Evolutionary conservation across 331 rosid species (phyloP).

Genomic region (Stylosanthes scabra): DNA sequence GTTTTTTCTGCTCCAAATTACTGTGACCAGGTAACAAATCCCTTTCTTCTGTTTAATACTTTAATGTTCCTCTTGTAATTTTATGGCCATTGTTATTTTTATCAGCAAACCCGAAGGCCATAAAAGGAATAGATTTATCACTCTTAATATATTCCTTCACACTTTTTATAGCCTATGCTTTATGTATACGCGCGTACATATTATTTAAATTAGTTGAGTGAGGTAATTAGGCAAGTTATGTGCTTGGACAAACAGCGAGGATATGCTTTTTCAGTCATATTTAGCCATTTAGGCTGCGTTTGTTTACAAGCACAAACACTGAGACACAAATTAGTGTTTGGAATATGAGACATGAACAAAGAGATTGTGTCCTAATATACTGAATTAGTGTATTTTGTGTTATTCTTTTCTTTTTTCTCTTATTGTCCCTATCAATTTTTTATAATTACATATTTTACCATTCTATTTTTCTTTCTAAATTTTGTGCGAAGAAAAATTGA

Average conservation of each 20-base stretch:
- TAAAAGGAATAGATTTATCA: neutral
- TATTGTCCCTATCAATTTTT: too few relatives aligned
- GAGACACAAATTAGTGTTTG: too few relatives aligned
- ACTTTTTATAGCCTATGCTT: conserved; percentile 13
- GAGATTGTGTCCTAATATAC: too few relatives aligned
- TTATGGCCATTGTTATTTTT: conserved; percentile 4
- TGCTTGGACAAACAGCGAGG: neutral
- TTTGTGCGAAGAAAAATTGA: too few relatives aligned
- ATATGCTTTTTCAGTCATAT: conserved; percentile 22
- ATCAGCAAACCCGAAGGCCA: neutral
- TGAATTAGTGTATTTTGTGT: too few relatives aligned
- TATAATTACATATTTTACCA: too few relatives aligned
- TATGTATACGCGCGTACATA: neutral
- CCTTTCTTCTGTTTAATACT: conserved; percentile 1
- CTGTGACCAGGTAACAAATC: conserved; percentile 91
- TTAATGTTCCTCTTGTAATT: neutral
- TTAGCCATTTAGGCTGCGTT: too few relatives aligned
- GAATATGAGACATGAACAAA: too few relatives aligned
- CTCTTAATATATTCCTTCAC: neutral
- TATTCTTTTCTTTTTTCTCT: too few relatives aligned
- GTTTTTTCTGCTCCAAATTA: conserved; percentile 99
- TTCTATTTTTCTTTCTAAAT: too few relatives aligned
- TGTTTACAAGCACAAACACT: too few relatives aligned
- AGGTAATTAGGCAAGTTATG: conserved; percentile 6
- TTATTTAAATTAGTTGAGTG: neutral